These are phyloP conservation scores for Blastobotrys apis DNA, from an alignment of 1,139 yeast species.

Conservation along the genomic window DNA sequence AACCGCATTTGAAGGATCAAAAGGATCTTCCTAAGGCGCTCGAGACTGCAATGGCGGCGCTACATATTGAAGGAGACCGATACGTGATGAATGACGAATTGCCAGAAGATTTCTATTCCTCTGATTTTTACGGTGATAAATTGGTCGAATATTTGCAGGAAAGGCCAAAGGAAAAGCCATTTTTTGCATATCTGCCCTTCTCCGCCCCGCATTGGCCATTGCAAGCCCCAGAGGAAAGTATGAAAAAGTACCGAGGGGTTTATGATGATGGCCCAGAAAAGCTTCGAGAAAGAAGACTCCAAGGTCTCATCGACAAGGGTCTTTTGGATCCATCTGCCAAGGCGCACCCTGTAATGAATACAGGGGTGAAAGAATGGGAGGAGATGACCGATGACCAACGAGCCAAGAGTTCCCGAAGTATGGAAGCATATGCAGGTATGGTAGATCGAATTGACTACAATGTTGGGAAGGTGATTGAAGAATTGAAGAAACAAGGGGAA, in stretches of 20 bases:
- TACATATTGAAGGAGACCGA: slow-evolving; percentile 40
- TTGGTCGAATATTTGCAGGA: slow-evolving; percentile 37
- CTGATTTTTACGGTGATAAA: slow-evolving; percentile 44
- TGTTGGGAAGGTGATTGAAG: slow-evolving; percentile 47
- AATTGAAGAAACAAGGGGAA: slow-evolving; percentile 41
- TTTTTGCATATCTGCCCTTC: slow-evolving; percentile 49
- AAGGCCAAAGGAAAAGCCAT: slow-evolving; percentile 38
- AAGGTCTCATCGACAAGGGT: slow-evolving; percentile 35
- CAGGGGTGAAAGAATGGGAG: slow-evolving; percentile 41
- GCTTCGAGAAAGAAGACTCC: slow-evolving; percentile 41
- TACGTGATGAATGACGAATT: slow-evolving; percentile 37
- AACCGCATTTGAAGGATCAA: slow-evolving; percentile 40
- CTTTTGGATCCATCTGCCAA: slow-evolving; percentile 42
- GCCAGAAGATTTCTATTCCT: slow-evolving; percentile 48
- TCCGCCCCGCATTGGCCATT: slow-evolving; percentile 64
- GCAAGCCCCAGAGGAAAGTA: slow-evolving; percentile 49
- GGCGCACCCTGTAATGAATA: slow-evolving; percentile 44
- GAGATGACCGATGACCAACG: slow-evolving; percentile 41
- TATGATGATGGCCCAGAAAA: slow-evolving; percentile 49
- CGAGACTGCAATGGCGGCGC: slow-evolving; percentile 15
- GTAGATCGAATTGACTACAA: slow-evolving; percentile 50
- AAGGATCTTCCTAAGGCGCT: slow-evolving; percentile 46
- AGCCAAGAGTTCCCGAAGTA: slow-evolving; percentile 42
- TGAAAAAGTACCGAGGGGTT: slow-evolving; percentile 46
- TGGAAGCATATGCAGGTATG: slow-evolving; percentile 62